phyloP scores from a whole-genome alignment of 2,329 filamentous ascomycete species.

The Cercospora zeina region DNA sequence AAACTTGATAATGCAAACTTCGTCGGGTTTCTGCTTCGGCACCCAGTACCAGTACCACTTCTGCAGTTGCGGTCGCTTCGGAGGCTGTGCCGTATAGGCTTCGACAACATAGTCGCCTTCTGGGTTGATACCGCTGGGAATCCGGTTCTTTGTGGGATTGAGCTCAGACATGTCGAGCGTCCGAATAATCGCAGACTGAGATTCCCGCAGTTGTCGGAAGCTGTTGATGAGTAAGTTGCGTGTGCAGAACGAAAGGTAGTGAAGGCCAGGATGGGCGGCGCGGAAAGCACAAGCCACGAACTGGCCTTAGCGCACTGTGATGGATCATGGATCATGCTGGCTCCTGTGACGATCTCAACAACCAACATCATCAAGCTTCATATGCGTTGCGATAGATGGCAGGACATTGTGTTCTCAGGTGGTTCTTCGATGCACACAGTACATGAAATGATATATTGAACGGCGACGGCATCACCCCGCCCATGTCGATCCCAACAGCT shows the following conservation, averaged over 20 bases:
- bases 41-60: conserved; percentile 30
- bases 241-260: too few relatives aligned
- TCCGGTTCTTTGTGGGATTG: conserved; percentile 23
- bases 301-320: background rate
- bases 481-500: too few relatives aligned
- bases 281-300: background rate
- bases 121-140: conserved; percentile 19
- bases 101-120: conserved; percentile 26
- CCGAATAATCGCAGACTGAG: conserved; percentile 24
- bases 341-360: too few relatives aligned
- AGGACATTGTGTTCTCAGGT: too few relatives aligned
- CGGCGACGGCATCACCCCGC: too few relatives aligned
- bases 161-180: conserved; percentile 23
- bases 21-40: conserved; percentile 26
- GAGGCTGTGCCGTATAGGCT: conserved; percentile 21
- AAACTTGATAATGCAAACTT: conserved; percentile 29
- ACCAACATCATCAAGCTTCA: too few relatives aligned
- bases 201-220: conserved; percentile 2
- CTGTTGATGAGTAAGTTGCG: background rate
- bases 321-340: background rate
- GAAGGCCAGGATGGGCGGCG: background rate
- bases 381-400: too few relatives aligned
- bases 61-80: conserved; percentile 18
- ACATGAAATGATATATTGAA: too few relatives aligned
- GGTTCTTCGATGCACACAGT: too few relatives aligned